Conservation (phyloP, 2,329 filamentous ascomycete genomes). For the Penicillium vulpinum region DNA sequence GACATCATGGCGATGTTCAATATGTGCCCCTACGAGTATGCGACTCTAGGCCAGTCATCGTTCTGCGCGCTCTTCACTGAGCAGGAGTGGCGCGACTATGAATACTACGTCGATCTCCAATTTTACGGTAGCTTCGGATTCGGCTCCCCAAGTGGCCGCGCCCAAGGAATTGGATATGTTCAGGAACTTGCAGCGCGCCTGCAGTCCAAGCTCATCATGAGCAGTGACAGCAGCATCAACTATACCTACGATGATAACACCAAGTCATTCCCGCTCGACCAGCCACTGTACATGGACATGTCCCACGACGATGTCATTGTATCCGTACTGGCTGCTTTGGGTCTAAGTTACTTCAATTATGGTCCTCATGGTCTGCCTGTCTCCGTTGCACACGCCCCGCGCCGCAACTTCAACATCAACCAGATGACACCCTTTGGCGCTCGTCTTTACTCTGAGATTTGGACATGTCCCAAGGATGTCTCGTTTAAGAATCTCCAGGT, state of each 20-base stretch:
- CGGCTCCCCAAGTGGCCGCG: conserved; percentile 53
- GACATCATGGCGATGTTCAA: conserved; percentile 54
- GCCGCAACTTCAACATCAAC: conserved; percentile 53
- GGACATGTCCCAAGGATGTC: conserved; percentile 45
- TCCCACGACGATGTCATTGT: conserved; percentile 55
- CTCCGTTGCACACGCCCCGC: conserved; percentile 39
- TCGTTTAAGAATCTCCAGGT: conserved; percentile 38
- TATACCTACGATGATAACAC: conserved; percentile 49
- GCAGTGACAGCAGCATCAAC: conserved; percentile 54
- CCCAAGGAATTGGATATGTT: conserved; percentile 55
- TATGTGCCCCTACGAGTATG: conserved; percentile 57
- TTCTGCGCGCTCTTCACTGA: conserved; percentile 57
- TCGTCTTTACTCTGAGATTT: conserved; percentile 56
- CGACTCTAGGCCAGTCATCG: conserved; percentile 50
- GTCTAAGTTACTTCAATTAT: conserved; percentile 53
- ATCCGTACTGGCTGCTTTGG: conserved; percentile 52
- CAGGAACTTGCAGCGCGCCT: conserved; percentile 53
- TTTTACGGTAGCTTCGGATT: conserved; percentile 48
- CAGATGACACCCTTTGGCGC: conserved; percentile 57
- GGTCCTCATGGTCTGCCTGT: conserved; percentile 25
- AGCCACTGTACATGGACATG: conserved; percentile 55
- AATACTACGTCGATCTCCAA: conserved; percentile 53
- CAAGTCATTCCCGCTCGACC: conserved; percentile 48
- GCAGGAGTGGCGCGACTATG: conserved; percentile 56
- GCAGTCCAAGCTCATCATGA: conserved; percentile 47